phyloP scores from a whole-genome alignment of 2,329 filamentous ascomycete species.

The Apiospora sp. region DNA sequence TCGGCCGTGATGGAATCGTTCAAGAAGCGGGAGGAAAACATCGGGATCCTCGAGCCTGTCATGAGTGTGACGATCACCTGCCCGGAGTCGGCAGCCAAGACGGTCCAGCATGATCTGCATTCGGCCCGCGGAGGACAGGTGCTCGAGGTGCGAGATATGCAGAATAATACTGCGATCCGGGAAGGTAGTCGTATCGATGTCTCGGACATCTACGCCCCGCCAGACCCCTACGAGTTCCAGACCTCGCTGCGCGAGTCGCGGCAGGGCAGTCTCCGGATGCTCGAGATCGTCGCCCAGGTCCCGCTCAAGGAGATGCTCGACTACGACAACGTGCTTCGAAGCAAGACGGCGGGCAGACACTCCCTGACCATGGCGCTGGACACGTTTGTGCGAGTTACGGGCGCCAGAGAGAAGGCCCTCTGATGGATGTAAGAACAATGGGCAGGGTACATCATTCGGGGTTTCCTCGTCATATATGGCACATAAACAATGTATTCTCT shows the following conservation, averaged over 20 bases:
- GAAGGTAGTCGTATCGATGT: constrained; percentile 66
- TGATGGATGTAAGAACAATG: constrained; percentile 34
- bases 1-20: constrained; percentile 71
- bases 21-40: constrained; percentile 52
- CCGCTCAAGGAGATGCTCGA: constrained; percentile 97
- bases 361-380: constrained; percentile 66
- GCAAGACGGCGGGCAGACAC: constrained; percentile 84
- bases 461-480: neutral
- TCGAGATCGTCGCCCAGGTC: constrained; percentile 82
- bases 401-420: constrained; percentile 60
- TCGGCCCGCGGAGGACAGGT: constrained; percentile 79
- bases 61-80: constrained; percentile 90
- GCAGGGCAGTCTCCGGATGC: constrained; percentile 57
- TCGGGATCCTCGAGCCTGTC: constrained; percentile 87
- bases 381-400: constrained; percentile 63
- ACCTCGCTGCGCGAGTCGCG: constrained; percentile 62
- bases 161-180: constrained; percentile 80
- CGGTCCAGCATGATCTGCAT: constrained; percentile 82
- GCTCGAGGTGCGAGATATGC: constrained; percentile 68
- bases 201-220: constrained; percentile 82
- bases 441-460: neutral
- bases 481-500: neutral
- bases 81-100: constrained; percentile 81
- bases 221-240: constrained; percentile 77
- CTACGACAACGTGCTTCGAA: constrained; percentile 87